These are phyloP conservation scores for Apiosordaria backusii DNA, from an alignment of 495 filamentous ascomycete species.

Conservation along the genomic window DNA sequence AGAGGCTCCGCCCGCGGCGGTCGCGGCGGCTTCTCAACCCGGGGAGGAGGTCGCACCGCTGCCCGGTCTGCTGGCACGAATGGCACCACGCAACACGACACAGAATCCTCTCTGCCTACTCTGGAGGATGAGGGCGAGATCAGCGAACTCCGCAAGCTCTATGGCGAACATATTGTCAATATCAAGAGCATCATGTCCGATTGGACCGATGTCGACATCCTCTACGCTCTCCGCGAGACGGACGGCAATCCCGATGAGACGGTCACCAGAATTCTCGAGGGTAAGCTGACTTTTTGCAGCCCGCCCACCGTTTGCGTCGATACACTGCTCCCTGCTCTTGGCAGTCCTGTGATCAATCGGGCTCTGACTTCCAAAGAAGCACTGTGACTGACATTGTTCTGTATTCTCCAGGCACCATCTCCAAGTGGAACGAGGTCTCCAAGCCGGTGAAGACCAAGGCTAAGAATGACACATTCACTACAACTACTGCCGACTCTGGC, in stretches of 20 bases:
- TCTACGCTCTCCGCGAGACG: constrained; percentile 87
- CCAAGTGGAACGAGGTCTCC: constrained; percentile 94
- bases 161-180: constrained; percentile 64
- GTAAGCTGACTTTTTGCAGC: constrained; percentile 60
- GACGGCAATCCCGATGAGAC: constrained; percentile 80
- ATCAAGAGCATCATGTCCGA: constrained; percentile 89
- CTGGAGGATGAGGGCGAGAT: constrained; percentile 87
- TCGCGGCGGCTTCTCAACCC: constrained; percentile 72
- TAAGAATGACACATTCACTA: constrained; percentile 61
- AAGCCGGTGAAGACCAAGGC: constrained; percentile 88
- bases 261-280: constrained; percentile 87
- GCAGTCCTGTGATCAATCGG: constrained; percentile 2
- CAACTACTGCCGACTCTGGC: constrained; percentile 50
- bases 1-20: constrained; percentile 51
- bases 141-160: constrained; percentile 84
- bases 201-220: constrained; percentile 88
- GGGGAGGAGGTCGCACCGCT: constrained; percentile 64
- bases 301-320: background rate
- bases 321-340: constrained; percentile 12
- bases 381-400: constrained; percentile 9
- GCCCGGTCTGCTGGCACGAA: constrained; percentile 42
- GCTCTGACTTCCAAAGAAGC: background rate
- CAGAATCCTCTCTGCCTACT: constrained; percentile 45
- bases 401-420: constrained; percentile 64
- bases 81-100: constrained; percentile 56